A percentile compares a stretch with the other conserved stretches of the same genome.
These are phyloP conservation scores for Puccinia coronata DNA, from an alignment of 1,284 basidiomycete species.

Conservation along the genomic window DNA sequence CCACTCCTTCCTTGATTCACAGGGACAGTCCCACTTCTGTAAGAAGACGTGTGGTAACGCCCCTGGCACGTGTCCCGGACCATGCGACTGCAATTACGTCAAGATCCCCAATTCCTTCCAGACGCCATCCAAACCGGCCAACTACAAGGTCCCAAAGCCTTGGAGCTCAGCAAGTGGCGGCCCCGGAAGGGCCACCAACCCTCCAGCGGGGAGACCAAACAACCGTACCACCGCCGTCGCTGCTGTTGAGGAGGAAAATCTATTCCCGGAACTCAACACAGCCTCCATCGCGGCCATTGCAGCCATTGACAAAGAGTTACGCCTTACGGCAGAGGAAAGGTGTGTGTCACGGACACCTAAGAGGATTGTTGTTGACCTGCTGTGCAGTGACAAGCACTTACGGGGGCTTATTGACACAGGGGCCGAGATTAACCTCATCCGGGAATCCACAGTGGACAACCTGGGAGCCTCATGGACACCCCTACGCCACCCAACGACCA, in stretches of 20 bases:
- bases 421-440: slow-evolving; percentile 2
- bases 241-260: not conserved
- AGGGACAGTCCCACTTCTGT: too few species aligned
- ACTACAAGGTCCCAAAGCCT: not conserved
- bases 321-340: not conserved
- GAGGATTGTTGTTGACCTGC: not conserved
- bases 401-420: too few species aligned
- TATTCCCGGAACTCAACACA: not conserved
- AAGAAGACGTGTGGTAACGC: too few species aligned
- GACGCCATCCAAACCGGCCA: not conserved
- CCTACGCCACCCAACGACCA: too few species aligned
- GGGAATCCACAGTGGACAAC: too few species aligned
- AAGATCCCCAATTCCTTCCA: not conserved
- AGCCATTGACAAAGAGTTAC: not conserved
- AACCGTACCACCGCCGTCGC: too few species aligned
- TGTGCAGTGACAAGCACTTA: not conserved
- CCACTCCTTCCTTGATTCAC: too few species aligned
- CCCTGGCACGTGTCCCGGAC: not conserved
- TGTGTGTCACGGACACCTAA: too few species aligned
- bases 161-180: not conserved
- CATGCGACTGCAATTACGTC: not conserved
- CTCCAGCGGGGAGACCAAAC: too few species aligned
- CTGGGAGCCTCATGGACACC: too few species aligned
- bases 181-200: not conserved
- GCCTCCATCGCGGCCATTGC: not conserved